These are phyloP conservation scores for Aspergillus thermomutatus DNA, from an alignment of 2,329 filamentous ascomycete genomes.

Conservation along the genomic window DNA sequence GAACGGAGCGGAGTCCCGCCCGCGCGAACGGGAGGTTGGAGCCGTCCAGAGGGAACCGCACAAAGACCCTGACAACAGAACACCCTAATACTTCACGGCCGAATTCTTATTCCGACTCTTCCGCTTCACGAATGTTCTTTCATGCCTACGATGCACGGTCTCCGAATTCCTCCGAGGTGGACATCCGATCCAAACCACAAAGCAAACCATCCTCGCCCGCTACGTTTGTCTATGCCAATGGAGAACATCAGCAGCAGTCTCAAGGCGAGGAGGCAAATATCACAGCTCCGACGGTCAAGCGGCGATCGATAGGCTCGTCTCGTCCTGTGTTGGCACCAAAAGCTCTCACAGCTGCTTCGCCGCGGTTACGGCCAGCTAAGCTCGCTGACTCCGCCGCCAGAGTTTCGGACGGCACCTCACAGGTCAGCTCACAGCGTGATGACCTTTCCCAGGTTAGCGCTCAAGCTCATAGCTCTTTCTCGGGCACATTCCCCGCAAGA, in stretches of 20 bases:
- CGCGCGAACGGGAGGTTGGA: slow-evolving; percentile 28
- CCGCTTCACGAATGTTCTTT: slow-evolving; percentile 71
- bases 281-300: slow-evolving; percentile 17
- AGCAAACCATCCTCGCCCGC: slow-evolving; percentile 25
- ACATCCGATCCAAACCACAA: slow-evolving; percentile 24
- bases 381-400: slow-evolving; percentile 23
- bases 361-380: slow-evolving; percentile 29
- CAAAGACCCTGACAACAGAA: slow-evolving; percentile 38
- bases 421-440: slow-evolving; percentile 21
- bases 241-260: slow-evolving; percentile 28
- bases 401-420: slow-evolving; percentile 21
- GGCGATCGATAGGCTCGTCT: slow-evolving; percentile 30
- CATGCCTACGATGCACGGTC: slow-evolving; percentile 76
- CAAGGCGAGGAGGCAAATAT: slow-evolving; percentile 17
- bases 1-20: slow-evolving; percentile 35
- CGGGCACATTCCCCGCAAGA: slow-evolving; percentile 15
- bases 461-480: slow-evolving; percentile 19
- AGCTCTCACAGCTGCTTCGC: slow-evolving; percentile 22
- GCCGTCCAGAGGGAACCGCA: slow-evolving; percentile 29
- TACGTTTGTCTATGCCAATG: slow-evolving; percentile 39
- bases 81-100: slow-evolving; percentile 30
- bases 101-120: slow-evolving; percentile 33
- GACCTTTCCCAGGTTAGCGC: slow-evolving; percentile 15
- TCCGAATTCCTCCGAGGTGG: slow-evolving; percentile 38
- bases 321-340: slow-evolving; percentile 21